A percentile compares a stretch with the other conserved stretches of the same genome.
Conservation (phyloP, 164 flowering plant species). For the Stephania japonica region DNA sequence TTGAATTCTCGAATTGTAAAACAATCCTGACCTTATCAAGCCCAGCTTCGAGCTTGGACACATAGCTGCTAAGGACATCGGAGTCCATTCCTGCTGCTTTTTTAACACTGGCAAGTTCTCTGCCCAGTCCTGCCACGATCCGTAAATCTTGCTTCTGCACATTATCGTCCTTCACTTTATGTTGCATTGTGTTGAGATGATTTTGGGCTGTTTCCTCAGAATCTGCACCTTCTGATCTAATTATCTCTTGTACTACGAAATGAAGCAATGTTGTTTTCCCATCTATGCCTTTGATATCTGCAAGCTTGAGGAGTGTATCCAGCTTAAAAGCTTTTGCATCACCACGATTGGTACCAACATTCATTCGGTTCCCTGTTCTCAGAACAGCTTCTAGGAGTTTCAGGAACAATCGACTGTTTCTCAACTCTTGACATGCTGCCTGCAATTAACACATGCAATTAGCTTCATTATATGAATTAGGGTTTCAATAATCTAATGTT, state of each 20-base stretch:
- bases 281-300: slow-evolving; percentile 88
- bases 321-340: slow-evolving; percentile 94
- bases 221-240: slow-evolving; percentile 59
- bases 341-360: slow-evolving; percentile 94
- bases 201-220: slow-evolving; percentile 29
- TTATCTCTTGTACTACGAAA: slow-evolving; percentile 96
- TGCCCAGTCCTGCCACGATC: slow-evolving; percentile 70
- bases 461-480: slow-evolving; percentile 4
- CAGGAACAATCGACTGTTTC: slow-evolving; percentile 79
- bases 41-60: slow-evolving; percentile 79
- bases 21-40: slow-evolving; percentile 63
- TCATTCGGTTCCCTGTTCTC: slow-evolving; percentile 93
- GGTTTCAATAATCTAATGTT: neutral
- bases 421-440: slow-evolving; percentile 87
- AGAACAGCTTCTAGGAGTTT: slow-evolving; percentile 98
- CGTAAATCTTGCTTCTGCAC: slow-evolving; percentile 76
- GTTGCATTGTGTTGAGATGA: slow-evolving; percentile 20
- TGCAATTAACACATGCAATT: slow-evolving; percentile 26
- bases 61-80: slow-evolving; percentile 70
- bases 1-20: slow-evolving; percentile 51
- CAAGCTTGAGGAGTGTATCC: slow-evolving; percentile 82
- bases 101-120: slow-evolving; percentile 74
- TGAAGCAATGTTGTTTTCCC: slow-evolving; percentile 96
- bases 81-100: slow-evolving; percentile 97
- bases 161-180: slow-evolving; percentile 42